Evolutionary conservation across 148 eudicot genomes (phyloP).

Genomic region (Amaranthus cruentus): DNA sequence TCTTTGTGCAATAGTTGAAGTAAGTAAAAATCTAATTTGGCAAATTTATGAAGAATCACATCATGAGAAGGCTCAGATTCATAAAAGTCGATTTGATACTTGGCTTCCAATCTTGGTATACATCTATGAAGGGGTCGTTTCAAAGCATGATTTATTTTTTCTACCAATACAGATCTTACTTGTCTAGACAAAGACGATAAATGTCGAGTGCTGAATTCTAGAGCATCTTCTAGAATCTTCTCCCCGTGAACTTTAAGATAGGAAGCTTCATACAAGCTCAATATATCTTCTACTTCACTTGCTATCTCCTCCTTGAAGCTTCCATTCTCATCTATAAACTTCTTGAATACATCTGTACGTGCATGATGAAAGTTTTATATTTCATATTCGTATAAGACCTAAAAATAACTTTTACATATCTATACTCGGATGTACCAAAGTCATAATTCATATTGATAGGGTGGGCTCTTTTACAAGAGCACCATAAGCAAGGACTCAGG

Average conservation of each 20-base stretch:
- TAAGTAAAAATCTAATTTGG: conserved; percentile 37
- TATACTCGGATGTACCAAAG: too few relatives aligned
- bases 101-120: conserved; percentile 30
- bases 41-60: conserved; percentile 21
- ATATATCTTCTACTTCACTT: conserved; percentile 12
- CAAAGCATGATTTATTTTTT: conserved; percentile 22
- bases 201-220: neutral
- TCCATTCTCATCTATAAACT: conserved; percentile 10
- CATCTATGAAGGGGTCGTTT: conserved; percentile 26
- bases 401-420: too few relatives aligned
- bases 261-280: conserved; percentile 23
- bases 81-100: conserved; percentile 32
- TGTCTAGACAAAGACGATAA: neutral
- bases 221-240: conserved; percentile 19
- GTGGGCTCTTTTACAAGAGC: too few relatives aligned
- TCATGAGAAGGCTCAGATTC: conserved; percentile 23
- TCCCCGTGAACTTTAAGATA: conserved; percentile 17
- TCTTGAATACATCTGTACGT: conserved; percentile 14
- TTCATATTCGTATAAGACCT: too few relatives aligned
- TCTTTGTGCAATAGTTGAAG: conserved; percentile 31
- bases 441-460: too few relatives aligned
- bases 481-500: too few relatives aligned
- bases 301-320: conserved; percentile 7
- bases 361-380: too few relatives aligned
- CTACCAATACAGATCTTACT: neutral